phyloP scores from a whole-genome alignment of 805 yeast species.

The Candida railenensis region DNA sequence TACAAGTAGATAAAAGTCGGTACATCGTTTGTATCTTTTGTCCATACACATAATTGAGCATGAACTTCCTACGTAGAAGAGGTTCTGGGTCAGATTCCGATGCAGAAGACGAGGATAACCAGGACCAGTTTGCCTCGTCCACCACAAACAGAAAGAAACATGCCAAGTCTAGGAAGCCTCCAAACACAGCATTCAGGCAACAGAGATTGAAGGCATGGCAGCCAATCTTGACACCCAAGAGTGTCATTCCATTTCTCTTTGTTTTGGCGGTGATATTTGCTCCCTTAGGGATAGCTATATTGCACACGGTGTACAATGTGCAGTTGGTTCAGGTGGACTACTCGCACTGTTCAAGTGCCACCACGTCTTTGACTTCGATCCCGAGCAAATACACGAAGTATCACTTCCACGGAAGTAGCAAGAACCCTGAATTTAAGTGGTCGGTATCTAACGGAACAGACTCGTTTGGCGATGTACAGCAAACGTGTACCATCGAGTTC shows the following conservation, averaged over 20 bases:
- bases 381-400: constrained; percentile 58
- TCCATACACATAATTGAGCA: constrained; percentile 7
- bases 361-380: constrained; percentile 40
- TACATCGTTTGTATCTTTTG: too few species aligned
- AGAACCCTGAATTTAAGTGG: constrained; percentile 63
- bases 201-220: constrained; percentile 71
- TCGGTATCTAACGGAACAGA: constrained; percentile 23
- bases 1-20: too few species aligned
- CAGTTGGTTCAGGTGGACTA: constrained; percentile 76
- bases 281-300: constrained; percentile 85
- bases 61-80: constrained; percentile 38
- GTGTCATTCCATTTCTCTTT: constrained; percentile 83
- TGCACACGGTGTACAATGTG: constrained; percentile 75
- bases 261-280: constrained; percentile 76
- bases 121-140: constrained; percentile 13
- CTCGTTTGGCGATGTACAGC: constrained; percentile 15
- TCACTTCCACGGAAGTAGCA: constrained; percentile 51
- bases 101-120: constrained; percentile 19
- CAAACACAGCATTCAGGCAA: constrained; percentile 77
- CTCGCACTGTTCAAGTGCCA: constrained; percentile 60
- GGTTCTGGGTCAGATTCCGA: constrained; percentile 13
- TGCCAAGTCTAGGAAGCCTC: constrained; percentile 40
- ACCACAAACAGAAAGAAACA: constrained; percentile 1
- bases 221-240: constrained; percentile 88
- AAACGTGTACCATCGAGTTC: constrained; percentile 67